Base-by-base conservation (phyloP, 2,329 filamentous ascomycete genomes). In the Dothistroma septosporum region DNA sequence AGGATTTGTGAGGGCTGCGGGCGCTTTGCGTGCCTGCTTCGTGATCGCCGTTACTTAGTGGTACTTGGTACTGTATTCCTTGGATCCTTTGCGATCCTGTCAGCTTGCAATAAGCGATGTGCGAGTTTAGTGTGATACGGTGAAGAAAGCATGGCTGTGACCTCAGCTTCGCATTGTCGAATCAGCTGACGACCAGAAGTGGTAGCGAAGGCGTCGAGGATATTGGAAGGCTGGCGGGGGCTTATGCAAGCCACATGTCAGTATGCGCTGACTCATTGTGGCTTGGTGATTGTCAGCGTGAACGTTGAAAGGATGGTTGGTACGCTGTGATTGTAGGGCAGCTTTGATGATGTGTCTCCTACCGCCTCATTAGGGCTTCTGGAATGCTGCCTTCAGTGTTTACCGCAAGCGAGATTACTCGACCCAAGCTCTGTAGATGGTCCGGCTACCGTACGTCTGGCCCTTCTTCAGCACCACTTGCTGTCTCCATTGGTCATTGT, bases 381-480 rank as follows among this genome's bases (percentile, higher is more conserved):
- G 6, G 6, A 28, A 6, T 2, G 24, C 24, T 28, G 24, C 24
- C 14, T 19, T 19, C 14, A 19, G 16, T 35, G 11, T 32, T n/a
- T n/a, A 19, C 11, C 50, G 12, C 19, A 24, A 22, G 10, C 32
- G 35, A 41, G 31, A 35, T 60, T 58, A 67, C 62, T 85, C 86
- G 74, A 87, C 85, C 93, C 93, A 97, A 0, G 86, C 90, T 72
- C 86, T 87, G 78, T 96, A 97, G 64, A 95, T 87, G 67, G 88
- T 91, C 65, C 86, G 85, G 64, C 86, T 85, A 1, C 93, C 93
- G 75, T 91, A 97, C 63, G 85, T 86, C 74, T 93, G 82, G 0
- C 93, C 93, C 79, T 88, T 92, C 82, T 89, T 93, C 64, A 97
- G 78, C 31, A 94, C 66, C 63, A 90, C 86, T 86, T 91, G 90